Evolutionary conservation across 257 asterid species (phyloP), one percentile per base, ranked within the genome.

Genomic region (Gentiana straminea): DNA sequence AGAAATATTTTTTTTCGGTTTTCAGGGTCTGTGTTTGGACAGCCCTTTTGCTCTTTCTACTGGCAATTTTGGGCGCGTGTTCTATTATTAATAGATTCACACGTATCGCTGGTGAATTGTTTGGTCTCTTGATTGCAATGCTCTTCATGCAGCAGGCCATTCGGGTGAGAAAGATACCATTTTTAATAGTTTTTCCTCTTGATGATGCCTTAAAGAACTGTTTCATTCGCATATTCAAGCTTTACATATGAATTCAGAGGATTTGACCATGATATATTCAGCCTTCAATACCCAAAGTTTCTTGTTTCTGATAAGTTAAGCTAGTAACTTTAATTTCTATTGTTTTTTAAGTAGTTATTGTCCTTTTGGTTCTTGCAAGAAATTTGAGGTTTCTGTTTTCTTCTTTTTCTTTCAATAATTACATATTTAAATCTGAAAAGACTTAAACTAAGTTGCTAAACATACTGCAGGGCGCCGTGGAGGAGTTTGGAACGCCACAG

Each of bases 131-230:
- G 59, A 88, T 92, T 44, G 97, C 99, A 51, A 86, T 88, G 97
- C 97, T 92, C 71, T 92, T 92, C 64, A 83, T 92, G 97, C 99
- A 92, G 73, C 90, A 92, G 74, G 97, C 99, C 0, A 88, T 92
- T 66, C 82, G 91, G 64, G 98, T 90, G 80, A 75, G 92, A 74
- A 58, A 49, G 39, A 56, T 13, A 59, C 43, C 55, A 56, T 49
- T 65, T 35, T 41, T 33, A n/a, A 44, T 52, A 11, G 35, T 48
- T 57, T 48, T 9, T 65, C 36, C 59, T 51, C 46, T 69, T 53
- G 8, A 41, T 41, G 46, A 41, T 5, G 7, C 46, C 9, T 41
- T 10, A 10, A 41, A 41, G 10, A 41, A 41, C 9, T 41, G 46
- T 41, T 41, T 41, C 46, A 41, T 41, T 41, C 46, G 10, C 9